These are phyloP conservation scores for Neophaeococcomyces aloes DNA, from an alignment of 2,329 filamentous ascomycete species.

Conservation along the genomic window DNA sequence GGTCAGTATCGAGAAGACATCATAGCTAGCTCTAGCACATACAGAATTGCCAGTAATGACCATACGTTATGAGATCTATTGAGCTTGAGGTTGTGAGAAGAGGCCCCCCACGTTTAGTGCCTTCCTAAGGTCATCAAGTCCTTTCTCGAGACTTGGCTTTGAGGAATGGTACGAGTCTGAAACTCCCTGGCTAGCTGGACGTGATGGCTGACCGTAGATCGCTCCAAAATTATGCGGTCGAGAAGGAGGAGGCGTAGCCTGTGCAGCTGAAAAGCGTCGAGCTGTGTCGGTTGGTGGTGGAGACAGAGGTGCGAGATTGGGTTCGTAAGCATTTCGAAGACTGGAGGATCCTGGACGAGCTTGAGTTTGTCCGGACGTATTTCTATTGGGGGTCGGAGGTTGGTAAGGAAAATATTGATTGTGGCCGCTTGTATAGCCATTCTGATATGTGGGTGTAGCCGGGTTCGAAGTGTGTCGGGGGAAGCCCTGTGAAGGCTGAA, in stretches of 20 bases:
- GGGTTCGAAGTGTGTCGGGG: slow-evolving; percentile 12
- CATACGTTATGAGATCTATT: too few relatives aligned
- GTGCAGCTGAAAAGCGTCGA: slow-evolving; percentile 14
- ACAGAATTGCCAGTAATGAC: too few relatives aligned
- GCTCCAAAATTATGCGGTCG: slow-evolving; percentile 4
- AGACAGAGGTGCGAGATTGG: slow-evolving; percentile 7
- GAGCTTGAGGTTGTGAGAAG: background rate
- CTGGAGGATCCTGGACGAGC: slow-evolving; percentile 10
- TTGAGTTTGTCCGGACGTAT: background rate
- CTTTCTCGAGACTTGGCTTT: slow-evolving; percentile 32
- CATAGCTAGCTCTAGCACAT: too few relatives aligned
- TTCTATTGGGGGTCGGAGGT: background rate
- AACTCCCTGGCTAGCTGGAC: slow-evolving; percentile 14
- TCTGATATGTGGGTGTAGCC: slow-evolving; percentile 10
- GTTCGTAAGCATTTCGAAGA: slow-evolving; percentile 14
- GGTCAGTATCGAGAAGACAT: background rate
- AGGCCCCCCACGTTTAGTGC: slow-evolving; percentile 32
- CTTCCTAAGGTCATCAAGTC: slow-evolving; percentile 39
- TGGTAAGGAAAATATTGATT: background rate
- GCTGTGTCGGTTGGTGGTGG: slow-evolving; percentile 15
- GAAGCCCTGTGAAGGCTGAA: slow-evolving; percentile 7
- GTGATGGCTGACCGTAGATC: slow-evolving; percentile 10
- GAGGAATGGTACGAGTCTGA: slow-evolving; percentile 20
- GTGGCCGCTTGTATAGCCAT: slow-evolving; percentile 4
- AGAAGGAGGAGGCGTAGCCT: slow-evolving; percentile 6